Conservation (phyloP, 2,329 filamentous ascomycete species). For the Periconia sp. region DNA sequence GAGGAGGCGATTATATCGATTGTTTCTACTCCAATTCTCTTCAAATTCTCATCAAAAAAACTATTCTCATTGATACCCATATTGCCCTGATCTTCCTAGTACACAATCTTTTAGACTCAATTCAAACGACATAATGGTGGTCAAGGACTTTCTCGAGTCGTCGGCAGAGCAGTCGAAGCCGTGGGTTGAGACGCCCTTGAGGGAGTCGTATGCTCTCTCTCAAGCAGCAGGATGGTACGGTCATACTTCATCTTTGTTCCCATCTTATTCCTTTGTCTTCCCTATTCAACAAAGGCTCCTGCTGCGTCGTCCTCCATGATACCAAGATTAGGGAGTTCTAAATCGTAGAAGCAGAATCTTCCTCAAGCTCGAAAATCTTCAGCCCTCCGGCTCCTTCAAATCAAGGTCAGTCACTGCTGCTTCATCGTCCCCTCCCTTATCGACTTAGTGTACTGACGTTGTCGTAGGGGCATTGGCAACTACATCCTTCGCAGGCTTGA, state of each 20-base stretch:
- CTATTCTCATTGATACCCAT: no score
- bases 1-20: no score
- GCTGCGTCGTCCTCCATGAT: neutral
- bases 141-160: conserved; percentile 25
- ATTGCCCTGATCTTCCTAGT: no score
- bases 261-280: conserved; percentile 1
- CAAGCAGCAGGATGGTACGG: conserved; percentile 73
- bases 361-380: conserved; percentile 84
- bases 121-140: conserved; percentile 26
- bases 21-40: no score
- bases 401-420: conserved; percentile 53
- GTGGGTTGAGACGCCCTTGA: conserved; percentile 75
- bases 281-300: neutral
- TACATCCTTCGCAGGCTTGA: conserved; percentile 64
- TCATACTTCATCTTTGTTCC: conserved; percentile 28
- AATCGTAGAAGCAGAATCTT: conserved; percentile 70
- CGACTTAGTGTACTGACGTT: conserved; percentile 15
- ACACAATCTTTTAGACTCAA: neutral
- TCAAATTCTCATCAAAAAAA: no score
- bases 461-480: conserved; percentile 67
- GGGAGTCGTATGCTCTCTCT: conserved; percentile 71
- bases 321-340: conserved; percentile 40
- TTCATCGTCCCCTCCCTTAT: neutral
- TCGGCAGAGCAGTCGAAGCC: conserved; percentile 45
- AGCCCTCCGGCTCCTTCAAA: conserved; percentile 87